These are phyloP conservation scores for Kwoniella shivajii DNA, from an alignment of 1,284 basidiomycete species.

Conservation along the genomic window DNA sequence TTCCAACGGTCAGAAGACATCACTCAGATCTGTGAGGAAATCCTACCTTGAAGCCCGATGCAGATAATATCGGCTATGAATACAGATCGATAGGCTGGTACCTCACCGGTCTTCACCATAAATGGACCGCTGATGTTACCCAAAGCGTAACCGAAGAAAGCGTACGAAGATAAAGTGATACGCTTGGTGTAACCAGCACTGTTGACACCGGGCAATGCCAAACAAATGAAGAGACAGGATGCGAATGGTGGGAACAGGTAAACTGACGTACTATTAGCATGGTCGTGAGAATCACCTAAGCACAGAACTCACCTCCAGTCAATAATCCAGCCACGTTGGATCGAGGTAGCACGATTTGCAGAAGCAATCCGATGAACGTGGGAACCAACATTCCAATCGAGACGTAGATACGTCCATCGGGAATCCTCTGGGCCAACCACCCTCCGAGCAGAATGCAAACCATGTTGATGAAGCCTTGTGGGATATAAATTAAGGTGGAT, in stretches of 20 bases:
- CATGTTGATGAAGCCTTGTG: conserved; percentile 8
- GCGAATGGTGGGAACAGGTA: conserved; percentile 9
- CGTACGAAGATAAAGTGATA: conserved; percentile 8
- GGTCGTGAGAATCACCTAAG: too few species aligned
- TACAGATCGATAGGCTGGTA: conserved; percentile 4
- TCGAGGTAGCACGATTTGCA: conserved; percentile 10
- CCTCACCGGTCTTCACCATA: conserved; percentile 10
- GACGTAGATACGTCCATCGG: conserved; percentile 11
- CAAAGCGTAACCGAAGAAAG: conserved; percentile 5
- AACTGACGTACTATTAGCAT: background rate
- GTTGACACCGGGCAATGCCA: conserved; percentile 4
- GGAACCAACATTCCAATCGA: conserved; percentile 8
- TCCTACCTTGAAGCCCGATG: conserved; percentile 5
- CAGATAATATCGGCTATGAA: conserved; percentile 9
- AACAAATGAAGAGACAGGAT: conserved; percentile 5
- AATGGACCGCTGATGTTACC: conserved; percentile 8
- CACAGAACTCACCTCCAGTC: background rate
- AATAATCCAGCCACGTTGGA: conserved; percentile 11
- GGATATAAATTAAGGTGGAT: conserved; percentile 1
- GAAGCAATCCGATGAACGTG: conserved; percentile 7
- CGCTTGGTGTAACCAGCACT: conserved; percentile 6
- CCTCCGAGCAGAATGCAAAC: background rate
- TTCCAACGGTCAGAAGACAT: background rate
- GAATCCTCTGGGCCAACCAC: background rate
- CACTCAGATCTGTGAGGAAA: background rate